Evolutionary conservation across 306 rosid genomes (phyloP), one percentile per base, ranked within the genome.

Genomic region (Hippophae rhamnoides): DNA sequence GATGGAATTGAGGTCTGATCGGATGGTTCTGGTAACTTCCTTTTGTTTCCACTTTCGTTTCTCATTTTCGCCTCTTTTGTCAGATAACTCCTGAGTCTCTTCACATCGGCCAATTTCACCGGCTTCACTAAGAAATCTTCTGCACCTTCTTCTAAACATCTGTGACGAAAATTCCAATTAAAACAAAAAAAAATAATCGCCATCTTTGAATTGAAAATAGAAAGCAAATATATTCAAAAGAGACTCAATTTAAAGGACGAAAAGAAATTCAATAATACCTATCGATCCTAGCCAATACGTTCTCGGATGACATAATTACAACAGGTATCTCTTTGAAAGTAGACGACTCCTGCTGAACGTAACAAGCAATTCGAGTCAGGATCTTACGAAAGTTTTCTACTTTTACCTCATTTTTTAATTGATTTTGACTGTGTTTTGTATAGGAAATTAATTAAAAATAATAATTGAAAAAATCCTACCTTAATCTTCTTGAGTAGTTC

Each of bases 81-180:
- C 72, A 85, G 73, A 61, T 67, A 70, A 61, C 74, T 80, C 61
- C 67, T 83, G 23, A 92, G 80, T 46, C 95, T 78, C 63, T 82
- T 80, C 70, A 92, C 96, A 51, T 92, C 99, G 0, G 99, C 69
- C 66, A 92, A 51, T 64, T 92, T 85, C 82, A 92, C 96, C 23
- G 99, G 99, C 54, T 92, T 92, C 76, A 92, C 90, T 78, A 92
- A 80, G 71, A 88, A 92, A 70, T 88, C 99, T 70, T 92, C 95
- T 14, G 99, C 99, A 2, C 99, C 99, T 82, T 92, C 95, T 71
- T 92, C 99, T 67, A 92, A 80, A 62, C 99, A 92, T 51, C 99
- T 89, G 63, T 13, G 38, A 31, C 38, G 43, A 18, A 13, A 13
- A 26, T 10, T 52, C 44, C 46, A 10, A 59, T 40, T 54, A 26